Evolutionary conservation across 2,329 filamentous ascomycete genomes (phyloP).

Genomic region (Ophiognomonia clavigignenti-juglandacearum): DNA sequence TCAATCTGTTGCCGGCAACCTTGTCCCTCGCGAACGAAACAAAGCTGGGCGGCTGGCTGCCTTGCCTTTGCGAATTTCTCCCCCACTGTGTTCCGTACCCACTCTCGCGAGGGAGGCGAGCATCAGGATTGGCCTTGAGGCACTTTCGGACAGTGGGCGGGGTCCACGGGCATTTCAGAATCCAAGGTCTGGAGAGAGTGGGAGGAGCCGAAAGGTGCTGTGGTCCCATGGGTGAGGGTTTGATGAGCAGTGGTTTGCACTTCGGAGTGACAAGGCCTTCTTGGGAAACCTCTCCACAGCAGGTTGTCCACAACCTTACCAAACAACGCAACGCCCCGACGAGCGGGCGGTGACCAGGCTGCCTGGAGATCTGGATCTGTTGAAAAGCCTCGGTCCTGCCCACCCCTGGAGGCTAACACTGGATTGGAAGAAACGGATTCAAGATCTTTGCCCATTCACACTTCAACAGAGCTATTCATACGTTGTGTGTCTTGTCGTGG

Average conservation of each 20-base stretch:
- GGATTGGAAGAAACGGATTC: neutral
- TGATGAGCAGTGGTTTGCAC: neutral
- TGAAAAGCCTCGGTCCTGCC: constrained; percentile 5
- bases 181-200: too few species aligned
- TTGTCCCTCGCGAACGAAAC: constrained; percentile 1
- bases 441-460: neutral
- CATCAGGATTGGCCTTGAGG: too few species aligned
- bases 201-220: too few species aligned
- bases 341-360: neutral
- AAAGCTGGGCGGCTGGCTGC: constrained; percentile 3
- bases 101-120: neutral
- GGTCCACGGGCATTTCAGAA: too few species aligned
- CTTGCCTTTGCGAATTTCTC: neutral
- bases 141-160: too few species aligned
- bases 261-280: constrained; percentile 11
- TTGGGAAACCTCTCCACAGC: too few species aligned
- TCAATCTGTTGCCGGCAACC: neutral
- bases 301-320: too few species aligned
- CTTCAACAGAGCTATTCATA: neutral
- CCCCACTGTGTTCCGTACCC: neutral
- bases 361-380: neutral
- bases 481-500: neutral
- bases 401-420: neutral
- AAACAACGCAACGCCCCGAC: neutral
- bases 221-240: neutral